Base-by-base conservation (phyloP, 2,329 filamentous ascomycete genomes). In the Thelonectria discophora region DNA sequence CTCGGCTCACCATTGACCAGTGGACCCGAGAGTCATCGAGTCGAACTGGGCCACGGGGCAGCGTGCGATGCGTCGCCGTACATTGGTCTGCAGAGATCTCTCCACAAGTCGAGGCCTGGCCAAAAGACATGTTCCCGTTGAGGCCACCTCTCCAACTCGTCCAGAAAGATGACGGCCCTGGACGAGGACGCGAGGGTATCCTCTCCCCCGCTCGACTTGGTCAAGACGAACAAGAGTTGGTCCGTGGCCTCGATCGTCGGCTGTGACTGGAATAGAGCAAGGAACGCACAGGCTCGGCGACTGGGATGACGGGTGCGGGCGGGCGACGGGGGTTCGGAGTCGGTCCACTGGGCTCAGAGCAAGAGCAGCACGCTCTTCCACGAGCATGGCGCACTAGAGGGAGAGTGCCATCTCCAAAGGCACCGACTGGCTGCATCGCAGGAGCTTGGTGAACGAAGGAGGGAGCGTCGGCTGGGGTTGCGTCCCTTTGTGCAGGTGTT, bases 201-300 rank as follows among this genome's bases (percentile, higher is more conserved):
- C 18, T 13, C 13, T 20, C 30, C 54, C 59, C 54, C 59, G 54
- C 54, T 54, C 34, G 30, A 56, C 48, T 59, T 52, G 55, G 56
- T 49, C 42, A 57, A 50, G 40, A 48, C 58, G 68, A 72, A 70
- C 68, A 72, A 69, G 64, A 71, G 68, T 68, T 72, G 69, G 68
- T 72, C 70, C 67, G 68, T 72, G 69, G 63, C 51, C 60, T 70
- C 61, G 61, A 64, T 62, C 63, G 49, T 42, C 67, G 58, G 66
- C 59, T 69, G 55, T 62, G 62, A 70, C 34, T 66, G 69, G 66
- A 63, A 69, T 63, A 63, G 61, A 69, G 55, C 63, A 61, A 71
- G 57, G 54, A 53, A 63, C 63, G 68, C 69, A 71, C 63, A 65
- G 69, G 58, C 56, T 45, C 45, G 43, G 52, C 42, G 62, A 62